phyloP scores from a whole-genome alignment of 2,329 filamentous ascomycete genomes.

The Trichoderma aggressivum region DNA sequence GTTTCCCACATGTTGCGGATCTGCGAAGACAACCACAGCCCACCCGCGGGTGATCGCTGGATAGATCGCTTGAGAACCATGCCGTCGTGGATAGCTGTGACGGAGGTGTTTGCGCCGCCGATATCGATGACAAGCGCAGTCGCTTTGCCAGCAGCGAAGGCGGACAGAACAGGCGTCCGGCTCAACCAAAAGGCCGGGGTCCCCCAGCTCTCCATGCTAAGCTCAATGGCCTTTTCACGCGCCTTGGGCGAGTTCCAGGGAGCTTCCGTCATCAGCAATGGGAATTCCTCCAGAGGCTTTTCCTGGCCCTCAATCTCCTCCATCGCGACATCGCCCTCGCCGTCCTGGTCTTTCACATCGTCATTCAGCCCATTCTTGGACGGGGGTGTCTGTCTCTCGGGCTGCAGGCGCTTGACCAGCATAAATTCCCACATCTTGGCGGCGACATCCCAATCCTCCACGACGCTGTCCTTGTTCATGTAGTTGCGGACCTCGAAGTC shows the following conservation, averaged over 20 bases:
- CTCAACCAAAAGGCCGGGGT: constrained; percentile 92
- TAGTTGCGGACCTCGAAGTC: constrained; percentile 87
- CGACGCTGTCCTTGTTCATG: constrained; percentile 81
- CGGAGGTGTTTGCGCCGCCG: constrained; percentile 81
- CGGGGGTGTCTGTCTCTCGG: constrained; percentile 65
- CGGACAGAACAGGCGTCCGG: constrained; percentile 81
- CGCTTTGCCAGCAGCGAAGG: constrained; percentile 89
- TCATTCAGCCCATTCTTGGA: constrained; percentile 78
- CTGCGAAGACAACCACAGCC: constrained; percentile 86
- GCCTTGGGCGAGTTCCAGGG: constrained; percentile 87
- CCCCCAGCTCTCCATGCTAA: constrained; percentile 96
- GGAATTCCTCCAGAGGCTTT: constrained; percentile 83
- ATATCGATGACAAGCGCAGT: constrained; percentile 91
- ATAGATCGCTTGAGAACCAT: constrained; percentile 90
- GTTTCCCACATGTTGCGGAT: constrained; percentile 75
- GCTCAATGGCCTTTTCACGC: constrained; percentile 90
- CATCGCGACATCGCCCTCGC: constrained; percentile 59
- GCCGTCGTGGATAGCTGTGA: constrained; percentile 90
- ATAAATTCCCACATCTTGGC: constrained; percentile 89
- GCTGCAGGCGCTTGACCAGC: constrained; percentile 83
- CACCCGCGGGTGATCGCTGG: constrained; percentile 79
- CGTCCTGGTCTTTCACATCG: constrained; percentile 56
- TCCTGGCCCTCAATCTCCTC: constrained; percentile 55
- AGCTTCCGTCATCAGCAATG: constrained; percentile 88
- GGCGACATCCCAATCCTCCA: constrained; percentile 95